These are phyloP conservation scores for Solanum dulcamara DNA, from an alignment of 257 asterid genomes.

Conservation along the genomic window DNA sequence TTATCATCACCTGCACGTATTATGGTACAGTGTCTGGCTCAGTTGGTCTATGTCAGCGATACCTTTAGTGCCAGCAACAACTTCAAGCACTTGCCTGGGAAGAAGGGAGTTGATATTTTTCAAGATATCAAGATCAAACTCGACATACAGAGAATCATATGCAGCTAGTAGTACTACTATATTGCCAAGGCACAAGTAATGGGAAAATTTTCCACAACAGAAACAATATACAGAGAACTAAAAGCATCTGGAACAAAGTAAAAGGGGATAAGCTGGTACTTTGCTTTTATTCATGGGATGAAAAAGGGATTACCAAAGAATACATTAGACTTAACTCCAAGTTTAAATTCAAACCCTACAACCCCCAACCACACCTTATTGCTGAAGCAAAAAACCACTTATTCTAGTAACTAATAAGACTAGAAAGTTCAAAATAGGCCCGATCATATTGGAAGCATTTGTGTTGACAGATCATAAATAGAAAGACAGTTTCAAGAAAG, in stretches of 20 bases:
- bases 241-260: neutral
- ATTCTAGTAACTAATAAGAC: neutral
- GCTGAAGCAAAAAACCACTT: neutral
- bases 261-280: neutral
- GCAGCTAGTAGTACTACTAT: neutral
- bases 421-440: neutral
- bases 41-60: slow-evolving; percentile 54
- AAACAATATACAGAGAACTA: neutral
- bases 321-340: neutral
- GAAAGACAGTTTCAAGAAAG: neutral
- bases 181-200: neutral
- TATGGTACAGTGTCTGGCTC: slow-evolving; percentile 70
- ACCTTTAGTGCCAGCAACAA: slow-evolving; percentile 85
- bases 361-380: too few relatives aligned
- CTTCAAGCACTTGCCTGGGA: slow-evolving; percentile 90
- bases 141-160: neutral
- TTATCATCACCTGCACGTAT: slow-evolving; percentile 64
- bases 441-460: neutral
- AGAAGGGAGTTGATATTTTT: neutral
- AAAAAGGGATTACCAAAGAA: neutral
- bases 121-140: neutral
- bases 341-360: neutral
- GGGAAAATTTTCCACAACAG: neutral
- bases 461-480: neutral
- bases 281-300: neutral